These are phyloP conservation scores for Phaeosphaeria sp. DNA, from an alignment of 2,329 filamentous ascomycete species.

Conservation along the genomic window DNA sequence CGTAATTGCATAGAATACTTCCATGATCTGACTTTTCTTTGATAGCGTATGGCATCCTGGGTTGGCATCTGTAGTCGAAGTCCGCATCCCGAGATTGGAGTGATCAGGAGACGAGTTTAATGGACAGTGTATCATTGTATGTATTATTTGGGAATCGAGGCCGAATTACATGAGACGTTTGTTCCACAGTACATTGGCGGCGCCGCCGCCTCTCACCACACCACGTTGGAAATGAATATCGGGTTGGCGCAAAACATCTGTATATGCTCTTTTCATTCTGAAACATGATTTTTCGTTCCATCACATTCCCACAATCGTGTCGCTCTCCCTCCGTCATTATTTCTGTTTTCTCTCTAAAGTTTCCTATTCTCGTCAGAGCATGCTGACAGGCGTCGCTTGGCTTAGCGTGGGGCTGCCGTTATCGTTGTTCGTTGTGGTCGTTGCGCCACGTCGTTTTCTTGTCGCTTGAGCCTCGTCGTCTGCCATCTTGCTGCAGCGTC, in stretches of 20 bases:
- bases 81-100: slow-evolving; percentile 32
- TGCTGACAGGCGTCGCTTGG: background rate
- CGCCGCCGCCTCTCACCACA: slow-evolving; percentile 14
- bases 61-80: slow-evolving; percentile 28
- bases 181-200: slow-evolving; percentile 37
- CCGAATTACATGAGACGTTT: slow-evolving; percentile 40
- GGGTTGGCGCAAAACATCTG: slow-evolving; percentile 32
- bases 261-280: slow-evolving; percentile 28
- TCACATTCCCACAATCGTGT: background rate
- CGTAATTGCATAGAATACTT: slow-evolving; percentile 50
- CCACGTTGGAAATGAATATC: slow-evolving; percentile 26
- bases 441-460: slow-evolving; percentile 6
- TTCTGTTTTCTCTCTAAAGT: no score
- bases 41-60: slow-evolving; percentile 39
- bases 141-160: slow-evolving; percentile 42
- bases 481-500: background rate
- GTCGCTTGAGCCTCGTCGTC: slow-evolving; percentile 1
- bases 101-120: slow-evolving; percentile 30
- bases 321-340: background rate
- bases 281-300: background rate
- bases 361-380: background rate
- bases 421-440: slow-evolving; percentile 2
- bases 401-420: background rate
- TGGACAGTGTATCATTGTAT: slow-evolving; percentile 44
- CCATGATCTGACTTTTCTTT: slow-evolving; percentile 39